Evolutionary conservation across 805 yeast genomes (phyloP), one percentile per base, ranked within the genome.

Genomic region (Metschnikowia bowlesiae): DNA sequence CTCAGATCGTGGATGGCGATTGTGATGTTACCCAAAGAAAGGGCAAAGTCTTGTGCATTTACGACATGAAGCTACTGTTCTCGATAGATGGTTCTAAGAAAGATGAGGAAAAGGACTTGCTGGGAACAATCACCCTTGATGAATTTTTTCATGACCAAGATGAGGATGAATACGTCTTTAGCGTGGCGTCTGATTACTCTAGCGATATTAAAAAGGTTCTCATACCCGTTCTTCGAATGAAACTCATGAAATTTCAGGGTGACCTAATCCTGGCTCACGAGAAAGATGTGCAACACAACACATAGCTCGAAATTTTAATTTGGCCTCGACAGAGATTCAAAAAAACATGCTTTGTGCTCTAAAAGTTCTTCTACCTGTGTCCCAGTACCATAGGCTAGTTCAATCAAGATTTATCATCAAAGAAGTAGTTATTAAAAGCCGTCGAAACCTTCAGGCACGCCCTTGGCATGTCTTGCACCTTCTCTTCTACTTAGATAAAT

Each of bases 361-460:
- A 11, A 3, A 28, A n/a, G 38, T 35, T 39, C n/a, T 26, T 13
- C 18, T 39, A 28, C 10, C 8, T 39, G 41, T 22, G 22, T 22
- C 22, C 22, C 22, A 22, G 22, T 22, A 22, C 22, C 22, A 22
- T 22, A 22, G 22, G 22, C 22, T 22, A 22, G 18, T 39, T 28
- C 32, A 26, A n/a, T 16, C 28, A 26, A 33, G 34, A 22, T 22
- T n/a, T 6, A 22, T 28, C n/a, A 42, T 33, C 32, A 29, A 28
- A 26, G 29, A 35, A 43, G 36, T 45, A 48, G 11, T 53, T 68
- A 55, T 71, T 80, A 51, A 39, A 46, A 49, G n/a, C 54, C 68
- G 55, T 71, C 81, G 66, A 90, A 90, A 7, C 95, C 95, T 47
- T 84, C 86, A 1, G 97, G 97, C 10, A 89, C 96, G 7, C 96